Conservation (phyloP, 2,329 filamentous ascomycete species). For the Gyromitra esculenta region DNA sequence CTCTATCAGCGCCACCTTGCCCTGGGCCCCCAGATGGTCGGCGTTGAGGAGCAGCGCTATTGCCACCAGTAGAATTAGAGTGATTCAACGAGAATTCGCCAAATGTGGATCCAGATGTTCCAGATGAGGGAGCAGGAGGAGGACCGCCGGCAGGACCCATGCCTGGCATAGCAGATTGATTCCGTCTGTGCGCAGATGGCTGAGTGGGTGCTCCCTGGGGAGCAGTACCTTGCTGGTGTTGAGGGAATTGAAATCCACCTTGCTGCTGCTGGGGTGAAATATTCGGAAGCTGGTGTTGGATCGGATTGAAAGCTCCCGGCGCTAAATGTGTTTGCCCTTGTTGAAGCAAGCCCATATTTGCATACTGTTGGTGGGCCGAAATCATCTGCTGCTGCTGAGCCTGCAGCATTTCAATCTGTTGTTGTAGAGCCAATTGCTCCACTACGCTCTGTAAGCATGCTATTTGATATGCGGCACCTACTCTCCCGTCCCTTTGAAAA, state of each 20-base stretch:
- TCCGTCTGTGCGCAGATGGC: constrained; percentile 89
- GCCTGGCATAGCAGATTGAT: constrained; percentile 94
- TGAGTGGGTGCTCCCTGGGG: constrained; percentile 80
- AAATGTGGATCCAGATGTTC: constrained; percentile 79
- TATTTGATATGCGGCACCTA: constrained; percentile 34
- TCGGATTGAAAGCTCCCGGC: constrained; percentile 76
- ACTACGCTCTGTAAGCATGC: constrained; percentile 66
- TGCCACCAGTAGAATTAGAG: constrained; percentile 54
- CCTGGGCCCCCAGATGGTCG: constrained; percentile 71
- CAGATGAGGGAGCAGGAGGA: constrained; percentile 89
- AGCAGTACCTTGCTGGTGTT: constrained; percentile 72
- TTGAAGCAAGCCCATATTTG: constrained; percentile 95
- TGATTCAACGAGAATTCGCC: constrained; percentile 74
- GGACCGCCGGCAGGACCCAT: constrained; percentile 83
- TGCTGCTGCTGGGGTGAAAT: constrained; percentile 73
- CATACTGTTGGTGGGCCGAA: constrained; percentile 95
- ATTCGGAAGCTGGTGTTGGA: constrained; percentile 81
- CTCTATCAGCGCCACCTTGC: constrained; percentile 76
- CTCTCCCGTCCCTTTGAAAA: constrained; percentile 29
- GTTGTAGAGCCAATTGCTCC: constrained; percentile 97
- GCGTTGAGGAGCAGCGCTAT: constrained; percentile 53
- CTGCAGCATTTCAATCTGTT: constrained; percentile 96
- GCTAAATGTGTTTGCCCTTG: constrained; percentile 78
- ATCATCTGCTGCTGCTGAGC: constrained; percentile 98
- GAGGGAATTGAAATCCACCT: constrained; percentile 84